Evolutionary conservation across 2,329 filamentous ascomycete genomes (phyloP).

Genomic region (Leptographium wingfieldii): DNA sequence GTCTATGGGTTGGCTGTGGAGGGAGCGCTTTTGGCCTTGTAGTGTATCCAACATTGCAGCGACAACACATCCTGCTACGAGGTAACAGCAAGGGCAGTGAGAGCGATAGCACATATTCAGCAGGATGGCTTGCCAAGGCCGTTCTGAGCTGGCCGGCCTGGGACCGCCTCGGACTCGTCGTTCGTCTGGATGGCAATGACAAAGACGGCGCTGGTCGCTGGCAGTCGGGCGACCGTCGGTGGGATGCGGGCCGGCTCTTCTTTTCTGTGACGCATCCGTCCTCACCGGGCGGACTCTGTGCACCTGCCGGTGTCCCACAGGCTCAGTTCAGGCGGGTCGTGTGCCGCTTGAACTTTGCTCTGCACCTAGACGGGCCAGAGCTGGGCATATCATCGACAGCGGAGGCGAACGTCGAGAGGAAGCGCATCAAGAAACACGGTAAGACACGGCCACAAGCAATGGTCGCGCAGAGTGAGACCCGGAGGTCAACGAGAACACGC

Average conservation of each 20-base stretch:
- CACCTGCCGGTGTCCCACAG: constrained; percentile 7
- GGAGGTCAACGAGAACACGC: background rate
- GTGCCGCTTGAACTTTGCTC: constrained; percentile 7
- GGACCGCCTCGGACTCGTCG: constrained; percentile 1
- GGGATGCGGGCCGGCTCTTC: background rate
- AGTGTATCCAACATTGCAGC: constrained; percentile 3
- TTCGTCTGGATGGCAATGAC: background rate
- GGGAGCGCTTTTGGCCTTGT: constrained; percentile 7
- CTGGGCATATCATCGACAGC: background rate
- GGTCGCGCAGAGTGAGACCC: background rate
- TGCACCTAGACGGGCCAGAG: background rate
- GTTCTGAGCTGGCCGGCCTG: constrained; percentile 1
- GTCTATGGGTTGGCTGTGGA: constrained; percentile 8
- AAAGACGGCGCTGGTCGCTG: background rate
- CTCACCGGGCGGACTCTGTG: constrained; percentile 6
- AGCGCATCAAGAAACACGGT: background rate
- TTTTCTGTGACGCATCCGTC: constrained; percentile 7
- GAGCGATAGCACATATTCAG: background rate
- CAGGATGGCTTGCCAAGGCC: background rate
- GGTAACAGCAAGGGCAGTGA: background rate
- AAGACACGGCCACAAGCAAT: background rate
- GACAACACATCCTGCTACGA: background rate
- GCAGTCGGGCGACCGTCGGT: background rate
- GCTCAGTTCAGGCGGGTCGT: constrained; percentile 7
- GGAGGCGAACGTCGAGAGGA: background rate